Conservation (phyloP, 495 filamentous ascomycete species). For the Poronia punctata region DNA sequence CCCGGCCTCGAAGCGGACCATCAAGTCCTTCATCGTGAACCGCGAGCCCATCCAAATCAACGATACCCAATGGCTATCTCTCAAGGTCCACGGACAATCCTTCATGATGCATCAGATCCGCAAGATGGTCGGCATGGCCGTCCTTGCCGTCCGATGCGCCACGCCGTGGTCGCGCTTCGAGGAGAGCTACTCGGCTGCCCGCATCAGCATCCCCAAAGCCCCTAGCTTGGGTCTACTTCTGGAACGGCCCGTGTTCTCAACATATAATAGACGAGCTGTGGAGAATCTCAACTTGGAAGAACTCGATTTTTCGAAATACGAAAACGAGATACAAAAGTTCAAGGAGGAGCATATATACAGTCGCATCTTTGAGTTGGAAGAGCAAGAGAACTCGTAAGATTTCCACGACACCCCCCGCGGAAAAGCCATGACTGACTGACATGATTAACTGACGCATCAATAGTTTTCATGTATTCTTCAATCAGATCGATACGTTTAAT, state of each 20-base stretch:
- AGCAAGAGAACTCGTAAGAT: slow-evolving; percentile 66
- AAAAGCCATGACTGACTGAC: not conserved
- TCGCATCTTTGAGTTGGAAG: slow-evolving; percentile 83
- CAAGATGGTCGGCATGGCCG: slow-evolving; percentile 94
- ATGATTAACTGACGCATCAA: not conserved
- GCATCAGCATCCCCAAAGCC: slow-evolving; percentile 88
- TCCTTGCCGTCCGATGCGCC: slow-evolving; percentile 76
- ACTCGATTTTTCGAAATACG: slow-evolving; percentile 71
- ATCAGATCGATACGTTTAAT: slow-evolving; percentile 72
- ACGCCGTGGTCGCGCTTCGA: slow-evolving; percentile 56
- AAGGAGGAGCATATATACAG: slow-evolving; percentile 91
- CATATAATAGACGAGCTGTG: slow-evolving; percentile 62
- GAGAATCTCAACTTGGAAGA: slow-evolving; percentile 47
- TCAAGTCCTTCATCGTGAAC: slow-evolving; percentile 78
- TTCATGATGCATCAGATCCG: slow-evolving; percentile 99
- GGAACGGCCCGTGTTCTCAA: slow-evolving; percentile 83
- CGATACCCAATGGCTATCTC: slow-evolving; percentile 87
- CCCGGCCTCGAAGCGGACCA: slow-evolving; percentile 74
- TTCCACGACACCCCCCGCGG: not conserved
- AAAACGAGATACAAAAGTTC: slow-evolving; percentile 75
- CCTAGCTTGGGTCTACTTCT: slow-evolving; percentile 82
- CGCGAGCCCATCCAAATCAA: slow-evolving; percentile 70
- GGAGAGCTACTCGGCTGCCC: slow-evolving; percentile 57
- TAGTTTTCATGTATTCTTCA: slow-evolving; percentile 76
- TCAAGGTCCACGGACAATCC: slow-evolving; percentile 93